These are phyloP conservation scores for Trichoderma lentiforme DNA, from an alignment of 2,329 filamentous ascomycete genomes.

Conservation along the genomic window DNA sequence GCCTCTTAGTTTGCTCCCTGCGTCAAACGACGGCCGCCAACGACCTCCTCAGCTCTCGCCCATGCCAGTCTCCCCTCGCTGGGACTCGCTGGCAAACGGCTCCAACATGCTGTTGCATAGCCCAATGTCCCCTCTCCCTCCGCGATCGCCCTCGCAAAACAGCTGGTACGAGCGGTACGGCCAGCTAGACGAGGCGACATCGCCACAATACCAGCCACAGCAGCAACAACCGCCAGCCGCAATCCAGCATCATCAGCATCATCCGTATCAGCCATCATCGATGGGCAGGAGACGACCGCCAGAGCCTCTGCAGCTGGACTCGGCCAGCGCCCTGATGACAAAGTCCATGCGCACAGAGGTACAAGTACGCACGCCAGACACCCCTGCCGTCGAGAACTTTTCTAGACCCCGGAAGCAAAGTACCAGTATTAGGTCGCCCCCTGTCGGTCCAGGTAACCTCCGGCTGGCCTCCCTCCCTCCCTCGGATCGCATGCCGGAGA, in stretches of 20 bases:
- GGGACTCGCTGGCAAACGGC: slow-evolving; percentile 40
- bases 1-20: slow-evolving; percentile 15
- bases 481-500: slow-evolving; percentile 32
- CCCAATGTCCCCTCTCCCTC: slow-evolving; percentile 21
- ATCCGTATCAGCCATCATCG: slow-evolving; percentile 14
- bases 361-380: slow-evolving; percentile 36
- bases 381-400: slow-evolving; percentile 51
- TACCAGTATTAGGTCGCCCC: slow-evolving; percentile 47
- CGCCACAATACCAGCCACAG: slow-evolving; percentile 24
- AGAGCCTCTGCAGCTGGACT: slow-evolving; percentile 22
- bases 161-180: slow-evolving; percentile 19
- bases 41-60: slow-evolving; percentile 30
- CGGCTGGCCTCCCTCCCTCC: slow-evolving; percentile 28
- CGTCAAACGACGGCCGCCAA: slow-evolving; percentile 6
- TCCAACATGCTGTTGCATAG: slow-evolving; percentile 28
- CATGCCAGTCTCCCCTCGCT: slow-evolving; percentile 40
- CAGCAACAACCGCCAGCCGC: slow-evolving; percentile 18
- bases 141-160: slow-evolving; percentile 10
- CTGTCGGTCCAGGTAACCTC: slow-evolving; percentile 33
- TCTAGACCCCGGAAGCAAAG: slow-evolving; percentile 52
- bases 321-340: slow-evolving; percentile 24
- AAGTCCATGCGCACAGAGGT: slow-evolving; percentile 35
- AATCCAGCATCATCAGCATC: slow-evolving; percentile 3
- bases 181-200: slow-evolving; percentile 21
- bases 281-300: slow-evolving; percentile 29